A percentile compares a stretch with the other conserved stretches of the same genome.
Conservation (phyloP, 2,329 filamentous ascomycete genomes). For the Cordyceps farinosa region DNA sequence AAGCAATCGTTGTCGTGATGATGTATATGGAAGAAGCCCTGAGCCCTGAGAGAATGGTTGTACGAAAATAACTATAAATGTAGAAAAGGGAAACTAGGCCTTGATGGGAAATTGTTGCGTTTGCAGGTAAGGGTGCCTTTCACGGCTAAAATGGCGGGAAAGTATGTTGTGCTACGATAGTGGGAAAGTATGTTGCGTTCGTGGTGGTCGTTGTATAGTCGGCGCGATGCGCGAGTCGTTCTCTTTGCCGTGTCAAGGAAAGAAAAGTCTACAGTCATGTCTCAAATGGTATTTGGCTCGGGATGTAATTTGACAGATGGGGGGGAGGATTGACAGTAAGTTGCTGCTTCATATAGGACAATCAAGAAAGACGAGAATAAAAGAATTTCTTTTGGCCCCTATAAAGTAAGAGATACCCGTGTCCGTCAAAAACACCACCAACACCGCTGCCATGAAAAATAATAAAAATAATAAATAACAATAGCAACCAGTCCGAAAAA, state of each 20-base stretch:
- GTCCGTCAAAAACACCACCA: constrained; percentile 15
- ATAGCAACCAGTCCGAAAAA: background rate
- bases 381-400: constrained; percentile 1
- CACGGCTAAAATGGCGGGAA: too few species aligned
- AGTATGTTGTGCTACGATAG: too few species aligned
- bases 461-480: background rate
- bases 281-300: too few species aligned
- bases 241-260: background rate
- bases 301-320: too few species aligned
- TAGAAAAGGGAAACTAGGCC: background rate
- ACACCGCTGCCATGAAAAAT: constrained; percentile 17
- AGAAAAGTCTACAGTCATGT: background rate
- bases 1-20: background rate
- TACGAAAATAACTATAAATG: background rate
- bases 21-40: background rate
- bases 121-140: too few species aligned
- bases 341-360: background rate
- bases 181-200: too few species aligned
- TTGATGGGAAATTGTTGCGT: background rate
- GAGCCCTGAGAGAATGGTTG: background rate
- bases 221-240: too few species aligned
- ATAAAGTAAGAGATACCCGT: constrained; percentile 10
- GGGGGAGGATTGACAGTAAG: too few species aligned
- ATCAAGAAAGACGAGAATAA: background rate
- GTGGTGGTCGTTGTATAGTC: too few species aligned